A percentile compares a stretch with the other conserved stretches of the same genome.
Evolutionary conservation across 148 eudicot genomes (phyloP).

Genomic region (Spergularia marina): DNA sequence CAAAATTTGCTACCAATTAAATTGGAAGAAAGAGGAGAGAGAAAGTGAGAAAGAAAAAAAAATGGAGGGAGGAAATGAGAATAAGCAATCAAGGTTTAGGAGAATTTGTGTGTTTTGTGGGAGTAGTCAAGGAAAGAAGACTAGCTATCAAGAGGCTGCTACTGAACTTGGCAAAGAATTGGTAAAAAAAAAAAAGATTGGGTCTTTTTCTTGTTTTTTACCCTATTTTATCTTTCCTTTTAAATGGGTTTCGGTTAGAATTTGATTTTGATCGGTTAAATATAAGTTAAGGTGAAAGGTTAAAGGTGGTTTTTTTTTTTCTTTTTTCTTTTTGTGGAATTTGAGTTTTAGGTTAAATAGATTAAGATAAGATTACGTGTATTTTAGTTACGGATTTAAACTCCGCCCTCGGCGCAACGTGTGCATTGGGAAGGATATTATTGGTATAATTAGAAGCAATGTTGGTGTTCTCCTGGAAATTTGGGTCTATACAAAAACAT

Average conservation of each 20-base stretch:
- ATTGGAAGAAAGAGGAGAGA: slow-evolving; percentile 3
- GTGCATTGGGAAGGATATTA: too few species aligned
- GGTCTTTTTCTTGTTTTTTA: neutral
- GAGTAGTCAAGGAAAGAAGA: slow-evolving; percentile 94
- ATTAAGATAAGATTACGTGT: too few species aligned
- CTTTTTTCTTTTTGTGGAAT: too few species aligned
- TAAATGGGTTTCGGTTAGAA: neutral
- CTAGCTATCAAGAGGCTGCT: slow-evolving; percentile 97
- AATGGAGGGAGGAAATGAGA: slow-evolving; percentile 72
- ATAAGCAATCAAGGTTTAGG: slow-evolving; percentile 63
- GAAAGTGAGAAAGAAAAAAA: neutral
- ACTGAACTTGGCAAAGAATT: slow-evolving; percentile 86
- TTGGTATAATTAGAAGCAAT: too few species aligned
- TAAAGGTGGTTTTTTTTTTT: too few species aligned
- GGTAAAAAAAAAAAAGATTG: slow-evolving; percentile 38
- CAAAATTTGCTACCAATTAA: neutral
- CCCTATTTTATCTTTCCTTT: neutral
- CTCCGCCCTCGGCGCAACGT: too few species aligned
- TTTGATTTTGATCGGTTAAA: too few species aligned
- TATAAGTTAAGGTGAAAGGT: too few species aligned
- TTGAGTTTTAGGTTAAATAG: too few species aligned
- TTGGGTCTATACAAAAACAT: too few species aligned
- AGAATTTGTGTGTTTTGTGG: slow-evolving; percentile 98
- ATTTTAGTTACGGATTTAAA: too few species aligned
- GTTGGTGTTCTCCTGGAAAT: too few species aligned